phyloP scores from a whole-genome alignment of 2,329 filamentous ascomycete genomes.

The Penicillium sp. region DNA sequence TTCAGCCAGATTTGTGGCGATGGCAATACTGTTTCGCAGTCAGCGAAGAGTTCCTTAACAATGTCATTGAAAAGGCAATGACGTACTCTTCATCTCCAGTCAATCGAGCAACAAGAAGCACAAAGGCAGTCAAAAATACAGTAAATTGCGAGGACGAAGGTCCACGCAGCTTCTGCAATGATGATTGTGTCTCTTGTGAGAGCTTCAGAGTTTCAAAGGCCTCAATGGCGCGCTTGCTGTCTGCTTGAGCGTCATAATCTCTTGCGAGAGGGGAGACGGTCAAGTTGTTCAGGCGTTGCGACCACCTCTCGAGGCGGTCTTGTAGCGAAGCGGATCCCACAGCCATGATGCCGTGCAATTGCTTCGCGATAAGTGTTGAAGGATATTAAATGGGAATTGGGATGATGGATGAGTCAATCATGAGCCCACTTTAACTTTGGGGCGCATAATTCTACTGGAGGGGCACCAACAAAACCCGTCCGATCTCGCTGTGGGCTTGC shows the following conservation, averaged over 20 bases:
- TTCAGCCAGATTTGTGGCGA: slow-evolving; percentile 40
- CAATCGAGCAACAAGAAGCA: slow-evolving; percentile 41
- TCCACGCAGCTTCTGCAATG: slow-evolving; percentile 35
- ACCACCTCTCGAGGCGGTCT: slow-evolving; percentile 39
- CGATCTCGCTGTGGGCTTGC: slow-evolving; percentile 23
- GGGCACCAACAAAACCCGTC: slow-evolving; percentile 24
- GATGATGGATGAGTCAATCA: slow-evolving; percentile 20
- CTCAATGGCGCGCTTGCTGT: slow-evolving; percentile 37
- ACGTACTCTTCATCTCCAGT: slow-evolving; percentile 43
- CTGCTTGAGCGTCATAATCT: slow-evolving; percentile 37
- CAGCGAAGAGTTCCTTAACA: not conserved
- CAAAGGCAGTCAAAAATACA: slow-evolving; percentile 40
- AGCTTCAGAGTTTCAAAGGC: slow-evolving; percentile 39
- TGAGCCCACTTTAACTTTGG: no score
- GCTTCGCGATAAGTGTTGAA: slow-evolving; percentile 7
- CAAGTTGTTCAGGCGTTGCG: slow-evolving; percentile 36
- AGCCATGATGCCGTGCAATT: slow-evolving; percentile 26
- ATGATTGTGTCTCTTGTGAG: slow-evolving; percentile 30
- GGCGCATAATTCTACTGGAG: slow-evolving; percentile 7
- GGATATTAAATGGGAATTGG: not conserved
- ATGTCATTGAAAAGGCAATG: not conserved
- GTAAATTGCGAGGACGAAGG: slow-evolving; percentile 33
- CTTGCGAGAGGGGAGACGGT: slow-evolving; percentile 41
- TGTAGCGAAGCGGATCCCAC: slow-evolving; percentile 30
- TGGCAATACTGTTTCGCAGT: slow-evolving; percentile 29